Evolutionary conservation across 768 basidiomycete species (phyloP), one percentile per base, ranked within the genome.

Genomic region (Jaapia argillacea): DNA sequence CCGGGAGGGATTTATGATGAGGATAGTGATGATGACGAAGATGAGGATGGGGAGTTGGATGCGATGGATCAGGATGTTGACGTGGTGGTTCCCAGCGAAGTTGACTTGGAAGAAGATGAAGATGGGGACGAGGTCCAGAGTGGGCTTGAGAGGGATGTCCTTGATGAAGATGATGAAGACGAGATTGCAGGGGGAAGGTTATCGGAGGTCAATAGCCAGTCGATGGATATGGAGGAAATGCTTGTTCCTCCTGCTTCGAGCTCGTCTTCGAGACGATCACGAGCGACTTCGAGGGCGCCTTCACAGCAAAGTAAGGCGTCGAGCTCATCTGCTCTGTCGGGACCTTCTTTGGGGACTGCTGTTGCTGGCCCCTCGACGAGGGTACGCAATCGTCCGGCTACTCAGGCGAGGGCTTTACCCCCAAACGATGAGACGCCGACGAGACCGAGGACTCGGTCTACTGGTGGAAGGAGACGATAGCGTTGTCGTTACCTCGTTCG

Each of bases 1-100:
- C 72, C 81, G 10, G 74, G 74, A 31, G 82, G 83, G 10, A 62
- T 85, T 37, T 86, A 88, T 53, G 86, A 88, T 52, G 83, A 77
- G 36, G 70, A 70, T 45, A 68, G 77, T 31, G 76, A 74, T 46
- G 74, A 72, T 36, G 73, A 72, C 41, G 72, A 71, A 41, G 74
- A 76, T 50, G 77, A 77, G 44, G 71, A 77, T 51, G 72, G 65
- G 7, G 79, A 82, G 54, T 64, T 67, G 0, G 83, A 84, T 55
- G 80, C 78, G 22, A 84, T 84, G 83, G 83, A 86, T 49, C 79
- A 85, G 58, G 82, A 78, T 51, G 58, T 77, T 22, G 46, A 63
- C 62, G 49, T 47, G 39, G 40, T 46, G 50, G 33, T 53, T 20
- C 33, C 53, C 10, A 59, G 54, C 24, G 54, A 61, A 26, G 46